Evolutionary conservation across 73 alveolate species (phyloP), one percentile per base, ranked within the genome.

Genomic region (Symbiodinium natans): DNA sequence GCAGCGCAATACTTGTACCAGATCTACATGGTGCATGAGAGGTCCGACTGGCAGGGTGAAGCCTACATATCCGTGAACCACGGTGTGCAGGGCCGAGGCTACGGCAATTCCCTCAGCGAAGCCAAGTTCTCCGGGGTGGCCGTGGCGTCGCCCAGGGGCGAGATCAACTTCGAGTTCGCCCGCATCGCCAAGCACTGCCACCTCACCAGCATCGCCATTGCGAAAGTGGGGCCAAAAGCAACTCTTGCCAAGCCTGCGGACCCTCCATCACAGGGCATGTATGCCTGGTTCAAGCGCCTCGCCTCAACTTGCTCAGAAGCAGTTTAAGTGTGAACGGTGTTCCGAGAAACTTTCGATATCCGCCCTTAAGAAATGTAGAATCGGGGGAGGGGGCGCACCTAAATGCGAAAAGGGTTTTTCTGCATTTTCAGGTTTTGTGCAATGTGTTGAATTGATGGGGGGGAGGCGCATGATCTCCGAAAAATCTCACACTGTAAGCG

Each of bases 221-320:
- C 85, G n/a, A 42, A 41, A n/a, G 83, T 71, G 25, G 92, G 43
- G n/a, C 41, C 33, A 9, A 7, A 6, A 38, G 87, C 75, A n/a
- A 38, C 36, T 2, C 36, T 80, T 19, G 59, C 68, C 25, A 83
- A 41, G 74, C 71, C 92, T 0, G 71, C 74, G 23, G 92, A 83
- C 48, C 93, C 93, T 6, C 93, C 93, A 29, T 23, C 93, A 29
- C 42, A 84, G 21, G 93, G 93, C 80, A 84, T 84, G 93, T 68
- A 43, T 39, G 93, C 93, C 17, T 84, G 93, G 93, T 84, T 84
- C 43, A 84, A 84, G 93, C 39, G 86, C 40, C 86, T 52, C 68
- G 68, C 27, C 68, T 52, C 29, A 52, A 52, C 27, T 52, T 2
- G 17, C 21, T 2, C 0, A 52, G n/a, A 21, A 52, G 68, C 68